These are phyloP conservation scores for Kazachstania bromeliacearum DNA, from an alignment of 805 yeast species.

Conservation along the genomic window DNA sequence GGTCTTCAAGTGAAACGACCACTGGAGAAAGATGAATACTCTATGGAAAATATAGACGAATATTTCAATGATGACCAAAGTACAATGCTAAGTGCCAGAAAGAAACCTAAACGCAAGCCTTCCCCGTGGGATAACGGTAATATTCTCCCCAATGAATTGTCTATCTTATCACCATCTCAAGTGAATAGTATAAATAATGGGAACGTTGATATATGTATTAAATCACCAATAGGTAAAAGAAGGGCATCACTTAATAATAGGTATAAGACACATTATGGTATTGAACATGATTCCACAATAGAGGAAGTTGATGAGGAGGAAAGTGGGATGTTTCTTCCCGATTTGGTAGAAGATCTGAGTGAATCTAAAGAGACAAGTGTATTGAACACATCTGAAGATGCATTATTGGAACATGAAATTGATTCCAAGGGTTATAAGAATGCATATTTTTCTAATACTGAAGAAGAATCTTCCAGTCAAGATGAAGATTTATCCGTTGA, in stretches of 20 bases:
- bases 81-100: slow-evolving; percentile 8
- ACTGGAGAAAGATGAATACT: slow-evolving; percentile 45
- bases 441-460: background rate
- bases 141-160: background rate
- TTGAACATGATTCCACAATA: background rate
- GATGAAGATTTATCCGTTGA: slow-evolving; percentile 14
- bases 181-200: background rate
- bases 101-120: slow-evolving; percentile 13
- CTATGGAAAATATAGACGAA: slow-evolving; percentile 62
- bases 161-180: slow-evolving; percentile 1
- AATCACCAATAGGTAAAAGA: too few relatives aligned
- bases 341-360: slow-evolving; percentile 76
- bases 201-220: too few relatives aligned
- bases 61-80: slow-evolving; percentile 42
- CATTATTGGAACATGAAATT: slow-evolving; percentile 22
- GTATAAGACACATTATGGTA: background rate
- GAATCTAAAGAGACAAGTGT: slow-evolving; percentile 11
- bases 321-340: slow-evolving; percentile 37
- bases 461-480: background rate
- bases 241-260: background rate
- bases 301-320: background rate
- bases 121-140: background rate
- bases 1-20: slow-evolving; percentile 43
- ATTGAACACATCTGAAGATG: slow-evolving; percentile 22
- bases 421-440: slow-evolving; percentile 6